phyloP scores from a whole-genome alignment of 1,139 yeast species.

The Geotrichum cucujoidarum region DNA sequence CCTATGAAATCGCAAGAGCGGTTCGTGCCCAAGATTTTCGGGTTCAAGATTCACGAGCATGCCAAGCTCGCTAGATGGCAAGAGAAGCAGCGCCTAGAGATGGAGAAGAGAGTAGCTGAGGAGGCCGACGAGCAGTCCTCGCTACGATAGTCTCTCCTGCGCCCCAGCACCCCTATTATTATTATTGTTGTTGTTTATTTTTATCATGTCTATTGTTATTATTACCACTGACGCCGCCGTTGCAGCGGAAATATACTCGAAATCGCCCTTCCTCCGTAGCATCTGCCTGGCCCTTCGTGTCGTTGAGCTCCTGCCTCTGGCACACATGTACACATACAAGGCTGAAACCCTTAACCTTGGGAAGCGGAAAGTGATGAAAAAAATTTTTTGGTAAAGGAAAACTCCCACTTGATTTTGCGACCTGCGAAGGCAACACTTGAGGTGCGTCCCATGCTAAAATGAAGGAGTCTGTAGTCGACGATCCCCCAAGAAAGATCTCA shows the following conservation, averaged over 20 bases:
- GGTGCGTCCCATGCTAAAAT: no score
- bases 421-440: no score
- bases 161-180: no score
- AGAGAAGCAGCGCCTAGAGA: slow-evolving; percentile 64
- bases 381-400: no score
- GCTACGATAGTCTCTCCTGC: no score
- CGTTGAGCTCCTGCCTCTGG: background rate
- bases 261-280: background rate
- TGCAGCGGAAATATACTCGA: no score
- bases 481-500: slow-evolving; percentile 83
- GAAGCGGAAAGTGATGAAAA: background rate
- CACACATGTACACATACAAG: no score
- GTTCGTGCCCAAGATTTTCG: slow-evolving; percentile 86
- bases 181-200: no score
- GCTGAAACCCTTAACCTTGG: background rate
- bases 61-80: slow-evolving; percentile 93
- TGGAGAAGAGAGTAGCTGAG: slow-evolving; percentile 38
- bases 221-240: no score
- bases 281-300: background rate
- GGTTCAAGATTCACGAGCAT: slow-evolving; percentile 86
- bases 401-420: no score
- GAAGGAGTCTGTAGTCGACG: slow-evolving; percentile 75
- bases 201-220: no score
- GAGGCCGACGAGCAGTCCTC: no score
- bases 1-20: slow-evolving; percentile 63